Percentiles rank a stretch among this genome's conserved stretches.
These are phyloP conservation scores for Tricholoma furcatifolium DNA, from an alignment of 768 basidiomycete genomes.

Conservation along the genomic window DNA sequence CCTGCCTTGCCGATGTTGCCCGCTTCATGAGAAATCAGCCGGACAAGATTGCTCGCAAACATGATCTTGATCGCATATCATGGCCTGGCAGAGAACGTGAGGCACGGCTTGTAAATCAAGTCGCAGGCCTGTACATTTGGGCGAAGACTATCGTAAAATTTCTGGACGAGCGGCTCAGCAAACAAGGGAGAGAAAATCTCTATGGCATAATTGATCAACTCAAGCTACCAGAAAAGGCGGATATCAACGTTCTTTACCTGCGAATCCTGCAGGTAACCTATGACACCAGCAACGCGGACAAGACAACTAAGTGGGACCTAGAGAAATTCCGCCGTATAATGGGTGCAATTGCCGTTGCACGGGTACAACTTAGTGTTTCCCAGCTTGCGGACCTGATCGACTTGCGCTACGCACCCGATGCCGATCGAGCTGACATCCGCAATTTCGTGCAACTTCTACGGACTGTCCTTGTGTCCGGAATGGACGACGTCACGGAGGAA, in stretches of 20 bases:
- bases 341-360: background rate
- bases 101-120: background rate
- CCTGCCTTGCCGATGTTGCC: conserved; percentile 12
- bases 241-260: conserved; percentile 15
- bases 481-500: background rate
- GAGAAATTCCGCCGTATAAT: background rate
- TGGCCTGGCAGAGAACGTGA: conserved; percentile 13
- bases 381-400: too few species aligned
- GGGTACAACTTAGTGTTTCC: too few species aligned
- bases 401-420: too few species aligned
- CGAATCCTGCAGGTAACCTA: background rate
- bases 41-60: conserved; percentile 5
- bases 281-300: background rate
- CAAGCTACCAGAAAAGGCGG: conserved; percentile 3
- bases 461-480: background rate
- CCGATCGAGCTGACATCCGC: too few species aligned
- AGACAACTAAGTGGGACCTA: background rate
- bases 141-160: conserved; percentile 13
- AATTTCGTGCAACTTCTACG: background rate
- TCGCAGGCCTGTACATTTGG: conserved; percentile 16
- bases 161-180: conserved; percentile 5
- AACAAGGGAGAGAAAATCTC: conserved; percentile 8
- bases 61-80: conserved; percentile 5
- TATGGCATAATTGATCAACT: conserved; percentile 9
- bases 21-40: conserved; percentile 3